A percentile compares a stretch with the other conserved stretches of the same genome.
These are phyloP conservation scores for Blastobotrys persicus DNA, from an alignment of 1,139 yeast genomes.

Conservation along the genomic window DNA sequence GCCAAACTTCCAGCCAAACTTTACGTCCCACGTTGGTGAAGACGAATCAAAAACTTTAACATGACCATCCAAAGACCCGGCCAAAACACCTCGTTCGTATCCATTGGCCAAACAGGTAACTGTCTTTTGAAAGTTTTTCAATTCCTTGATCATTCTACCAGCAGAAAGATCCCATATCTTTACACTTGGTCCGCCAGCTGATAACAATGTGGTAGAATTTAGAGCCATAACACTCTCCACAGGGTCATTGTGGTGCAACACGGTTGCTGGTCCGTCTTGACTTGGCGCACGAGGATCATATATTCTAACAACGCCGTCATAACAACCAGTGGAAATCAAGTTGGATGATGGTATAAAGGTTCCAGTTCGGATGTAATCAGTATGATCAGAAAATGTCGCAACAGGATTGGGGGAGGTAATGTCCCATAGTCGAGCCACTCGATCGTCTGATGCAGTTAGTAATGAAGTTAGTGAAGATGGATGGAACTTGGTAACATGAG, in stretches of 20 bases:
- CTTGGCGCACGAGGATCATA: constrained; percentile 71
- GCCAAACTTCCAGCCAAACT: constrained; percentile 96
- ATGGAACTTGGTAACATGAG: constrained; percentile 92
- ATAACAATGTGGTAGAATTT: constrained; percentile 75
- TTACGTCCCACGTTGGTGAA: constrained; percentile 76
- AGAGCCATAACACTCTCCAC: constrained; percentile 84
- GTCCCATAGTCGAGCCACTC: constrained; percentile 83
- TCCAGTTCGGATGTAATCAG: constrained; percentile 85
- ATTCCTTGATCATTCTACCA: constrained; percentile 59
- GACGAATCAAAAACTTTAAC: constrained; percentile 88
- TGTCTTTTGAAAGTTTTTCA: constrained; percentile 85
- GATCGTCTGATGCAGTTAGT: constrained; percentile 88
- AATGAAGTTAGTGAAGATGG: constrained; percentile 69
- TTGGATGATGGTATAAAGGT: constrained; percentile 74
- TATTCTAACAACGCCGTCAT: constrained; percentile 83
- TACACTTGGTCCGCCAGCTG: constrained; percentile 81
- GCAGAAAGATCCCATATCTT: constrained; percentile 91
- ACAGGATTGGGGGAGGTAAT: constrained; percentile 73
- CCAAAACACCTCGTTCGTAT: constrained; percentile 69
- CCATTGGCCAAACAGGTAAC: constrained; percentile 77
- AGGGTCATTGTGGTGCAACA: constrained; percentile 64
- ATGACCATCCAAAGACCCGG: constrained; percentile 96
- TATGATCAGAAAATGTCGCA: constrained; percentile 68
- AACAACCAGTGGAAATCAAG: constrained; percentile 86
- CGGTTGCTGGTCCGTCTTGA: constrained; percentile 45